Base-by-base conservation (phyloP, 805 yeast genomes). In the Zygoascus biomembranicola region DNA sequence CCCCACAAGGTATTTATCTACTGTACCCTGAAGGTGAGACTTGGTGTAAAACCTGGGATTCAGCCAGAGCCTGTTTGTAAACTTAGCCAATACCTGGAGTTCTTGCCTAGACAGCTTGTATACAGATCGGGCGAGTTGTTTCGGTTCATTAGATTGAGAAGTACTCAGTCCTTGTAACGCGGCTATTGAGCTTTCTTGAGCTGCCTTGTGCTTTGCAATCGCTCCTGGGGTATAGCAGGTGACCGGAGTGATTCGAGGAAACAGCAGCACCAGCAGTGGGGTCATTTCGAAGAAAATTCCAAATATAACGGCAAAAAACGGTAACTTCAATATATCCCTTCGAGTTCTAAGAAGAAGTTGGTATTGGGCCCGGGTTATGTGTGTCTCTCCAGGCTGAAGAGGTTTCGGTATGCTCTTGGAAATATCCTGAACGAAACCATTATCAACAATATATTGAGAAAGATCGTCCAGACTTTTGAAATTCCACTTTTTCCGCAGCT, bases 211-310 rank as follows among this genome's bases (percentile, higher is more conserved):
- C 26, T 41, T 35, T 35, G 14, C 23, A 26, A 14, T 8, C 2
- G 51, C 51, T 35, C 31, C 13, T 23, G 52, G 47, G 19, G 81
- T 64, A 6, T 77, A 69, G 65, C 88, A 83, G 0, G 87, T 83
- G 55, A 75, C 76, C 0, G 88, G 90, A 2, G 84, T 74, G 13
- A 83, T 59, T 43, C 73, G 73, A 0, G 90, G 89, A 48, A 81
- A 67, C 1, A 70, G 55, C 52, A 72, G 75, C 55, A 84, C 75
- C 6, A 83, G 55, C 0, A 78, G 47, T 1, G 86, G 79, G 0
- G 86, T 80, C 49, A 71, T 58, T 59, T 84, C 89, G 63, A 80
- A 79, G 55, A 80, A 76, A 0, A 81, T 60, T n/a, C 76, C 65
- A 55, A 81, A 76, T 0, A 82, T 59, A 1, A 78, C 60, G 0